Evolutionary conservation across 768 basidiomycete species (phyloP), one percentile per base, ranked within the genome.

Genomic region (Multifurca ochricompacta): DNA sequence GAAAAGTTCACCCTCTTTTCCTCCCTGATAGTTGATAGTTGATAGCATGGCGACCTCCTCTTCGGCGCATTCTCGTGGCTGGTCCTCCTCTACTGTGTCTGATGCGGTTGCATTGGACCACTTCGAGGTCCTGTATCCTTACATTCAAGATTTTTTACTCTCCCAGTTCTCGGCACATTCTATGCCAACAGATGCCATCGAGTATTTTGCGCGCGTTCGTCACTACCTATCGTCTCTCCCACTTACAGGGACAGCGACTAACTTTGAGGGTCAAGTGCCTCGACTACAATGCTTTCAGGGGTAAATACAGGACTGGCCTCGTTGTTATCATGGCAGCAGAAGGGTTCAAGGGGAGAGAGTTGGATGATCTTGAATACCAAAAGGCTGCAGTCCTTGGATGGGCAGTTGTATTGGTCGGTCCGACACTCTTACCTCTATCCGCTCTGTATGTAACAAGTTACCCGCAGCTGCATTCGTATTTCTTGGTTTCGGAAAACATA

Each of bases 401-500:
- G 95, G 86, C 88, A 68, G 82, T 99, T 63, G 92, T 97, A 70
- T 75, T 98, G 57, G 93, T 94, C 60, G 61, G 90, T 78, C 18
- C 19, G 31, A 30, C 31, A 42, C 28, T 53, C 18, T 30, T 13
- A 21, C 13, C 13, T 11, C 25, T 36, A 10, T 48, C 28, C 31
- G 36, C 7, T 46, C 27, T 32, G 25, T 13, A 2, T 27, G n/a
- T 48, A 32, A 54, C 30, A 35, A 43, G n/a, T 16, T 16, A 41
- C 14, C 21, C 18, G 6, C 65, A 95, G 91, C 79, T 98, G 6
- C 95, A 97, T 83, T 92, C 92, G 0, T 96, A 86, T 72, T 97
- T 97, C 83, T 80, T 95, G 48, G 90, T 95, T 48, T 81, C 91
- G 6, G 91, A 98, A 70, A 94, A 97, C 70, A 91, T 98, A 64